These are phyloP conservation scores for Achlya hypogyna DNA, from an alignment of 352 stramenopile genomes.

Conservation along the genomic window DNA sequence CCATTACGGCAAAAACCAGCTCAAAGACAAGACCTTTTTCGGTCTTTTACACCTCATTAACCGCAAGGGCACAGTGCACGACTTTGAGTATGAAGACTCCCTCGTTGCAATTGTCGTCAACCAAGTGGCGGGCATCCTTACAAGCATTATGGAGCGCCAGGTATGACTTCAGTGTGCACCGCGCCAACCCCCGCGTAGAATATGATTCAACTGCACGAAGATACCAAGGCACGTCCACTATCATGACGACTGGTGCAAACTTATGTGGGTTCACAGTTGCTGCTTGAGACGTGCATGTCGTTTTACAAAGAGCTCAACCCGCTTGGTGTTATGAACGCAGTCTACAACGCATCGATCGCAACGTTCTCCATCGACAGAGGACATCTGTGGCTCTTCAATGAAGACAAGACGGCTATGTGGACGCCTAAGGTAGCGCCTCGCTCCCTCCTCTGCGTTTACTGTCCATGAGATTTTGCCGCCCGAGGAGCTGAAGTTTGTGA, in stretches of 20 bases:
- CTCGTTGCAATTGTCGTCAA: conserved; percentile 69
- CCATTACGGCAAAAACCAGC: conserved; percentile 14
- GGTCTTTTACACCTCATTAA: conserved; percentile 64
- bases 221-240: conserved; percentile 29
- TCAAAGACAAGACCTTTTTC: conserved; percentile 38
- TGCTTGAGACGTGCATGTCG: conserved; percentile 63
- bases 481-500: conserved; percentile 28
- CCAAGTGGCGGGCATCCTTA: conserved; percentile 52
- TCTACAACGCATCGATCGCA: conserved; percentile 61
- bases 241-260: conserved; percentile 23
- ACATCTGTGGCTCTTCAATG: conserved; percentile 57
- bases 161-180: background rate
- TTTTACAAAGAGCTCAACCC: conserved; percentile 79
- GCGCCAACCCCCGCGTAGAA: conserved; percentile 3
- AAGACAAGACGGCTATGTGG: conserved; percentile 47
- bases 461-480: conserved; percentile 23
- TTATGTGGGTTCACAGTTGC: conserved; percentile 34
- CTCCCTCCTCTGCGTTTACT: background rate
- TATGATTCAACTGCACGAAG: conserved; percentile 52
- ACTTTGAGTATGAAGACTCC: conserved; percentile 59
- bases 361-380: conserved; percentile 57
- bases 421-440: conserved; percentile 39
- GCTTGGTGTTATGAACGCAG: conserved; percentile 65
- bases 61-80: conserved; percentile 44
- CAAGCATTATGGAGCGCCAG: conserved; percentile 63